A percentile compares a stretch with the other conserved stretches of the same genome.
Conservation (phyloP, 306 rosid genomes). For the Castanea sativa region DNA sequence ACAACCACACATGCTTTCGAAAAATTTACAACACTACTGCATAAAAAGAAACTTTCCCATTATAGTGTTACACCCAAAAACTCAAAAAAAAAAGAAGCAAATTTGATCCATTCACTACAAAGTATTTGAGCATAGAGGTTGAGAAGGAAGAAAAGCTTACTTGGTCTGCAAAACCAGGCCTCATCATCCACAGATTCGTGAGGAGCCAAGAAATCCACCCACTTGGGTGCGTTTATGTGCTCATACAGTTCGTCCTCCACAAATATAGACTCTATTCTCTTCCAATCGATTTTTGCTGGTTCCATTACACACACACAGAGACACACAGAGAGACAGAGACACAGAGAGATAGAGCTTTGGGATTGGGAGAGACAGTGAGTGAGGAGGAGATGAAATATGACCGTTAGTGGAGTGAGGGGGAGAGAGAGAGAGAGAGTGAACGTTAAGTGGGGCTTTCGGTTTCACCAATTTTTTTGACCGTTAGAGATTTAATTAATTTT, state of each 20-base stretch:
- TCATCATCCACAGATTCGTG: constrained; percentile 50
- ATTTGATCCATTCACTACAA: neutral
- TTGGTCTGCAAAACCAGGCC: constrained; percentile 86
- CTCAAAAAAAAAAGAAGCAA: neutral
- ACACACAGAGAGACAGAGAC: constrained; percentile 1
- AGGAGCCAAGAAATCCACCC: constrained; percentile 79
- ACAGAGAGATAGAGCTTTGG: constrained; percentile 4
- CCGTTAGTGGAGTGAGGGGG: constrained; percentile 43
- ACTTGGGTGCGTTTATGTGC: constrained; percentile 87
- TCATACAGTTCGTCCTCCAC: constrained; percentile 75
- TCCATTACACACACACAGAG: constrained; percentile 47
- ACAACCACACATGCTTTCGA: neutral
- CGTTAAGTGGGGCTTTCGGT: constrained; percentile 28
- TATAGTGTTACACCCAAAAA: no score
- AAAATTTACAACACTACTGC: no score
- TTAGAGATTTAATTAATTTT: constrained; percentile 35
- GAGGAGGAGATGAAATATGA: constrained; percentile 33
- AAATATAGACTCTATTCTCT: constrained; percentile 72
- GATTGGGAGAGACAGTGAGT: neutral
- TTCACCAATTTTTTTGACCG: constrained; percentile 50
- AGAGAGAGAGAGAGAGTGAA: constrained; percentile 21
- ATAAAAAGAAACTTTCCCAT: no score
- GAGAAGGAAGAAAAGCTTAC: constrained; percentile 23
- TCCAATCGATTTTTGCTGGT: constrained; percentile 96
- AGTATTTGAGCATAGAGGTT: neutral